Evolutionary conservation across 2,329 filamentous ascomycete species (phyloP).

Genomic region (Alternaria arbusti): DNA sequence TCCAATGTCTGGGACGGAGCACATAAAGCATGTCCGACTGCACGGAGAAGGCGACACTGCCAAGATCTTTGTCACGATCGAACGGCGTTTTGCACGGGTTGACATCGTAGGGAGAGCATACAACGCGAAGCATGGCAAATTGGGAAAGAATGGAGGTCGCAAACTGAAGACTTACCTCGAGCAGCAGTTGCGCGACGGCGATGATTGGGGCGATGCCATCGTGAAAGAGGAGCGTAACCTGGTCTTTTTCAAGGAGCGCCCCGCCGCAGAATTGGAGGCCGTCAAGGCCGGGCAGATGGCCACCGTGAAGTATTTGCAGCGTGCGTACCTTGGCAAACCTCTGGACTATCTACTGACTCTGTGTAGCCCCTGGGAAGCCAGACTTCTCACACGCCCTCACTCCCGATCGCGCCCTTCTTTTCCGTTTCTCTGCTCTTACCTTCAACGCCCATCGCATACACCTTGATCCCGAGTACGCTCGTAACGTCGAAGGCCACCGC

Average conservation of each 20-base stretch:
- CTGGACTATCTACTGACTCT: conserved; percentile 16
- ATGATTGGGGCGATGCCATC: conserved; percentile 42
- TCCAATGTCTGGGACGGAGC: conserved; percentile 48
- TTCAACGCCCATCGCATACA: conserved; percentile 95
- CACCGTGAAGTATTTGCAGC: conserved; percentile 47
- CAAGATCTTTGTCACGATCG: conserved; percentile 67
- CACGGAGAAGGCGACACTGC: conserved; percentile 56
- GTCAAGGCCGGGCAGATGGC: conserved; percentile 35
- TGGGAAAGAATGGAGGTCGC: not conserved
- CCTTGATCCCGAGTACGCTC: conserved; percentile 74
- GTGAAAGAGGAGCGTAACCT: conserved; percentile 67
- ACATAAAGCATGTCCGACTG: conserved; percentile 55
- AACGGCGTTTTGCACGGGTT: conserved; percentile 57
- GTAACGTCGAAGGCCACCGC: conserved; percentile 74
- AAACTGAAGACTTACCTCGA: not conserved
- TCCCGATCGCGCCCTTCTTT: conserved; percentile 76
- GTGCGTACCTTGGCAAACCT: conserved; percentile 24
- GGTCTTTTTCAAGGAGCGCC: conserved; percentile 66
- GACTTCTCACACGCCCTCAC: conserved; percentile 65
- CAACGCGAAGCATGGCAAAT: not conserved
- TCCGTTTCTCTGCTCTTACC: conserved; percentile 83
- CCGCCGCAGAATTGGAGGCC: conserved; percentile 45
- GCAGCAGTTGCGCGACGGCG: conserved; percentile 9
- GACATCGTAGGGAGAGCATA: conserved; percentile 21
- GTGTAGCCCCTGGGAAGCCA: conserved; percentile 57